Conservation (phyloP, 805 yeast genomes). For the Saturnispora kantuleensis region DNA sequence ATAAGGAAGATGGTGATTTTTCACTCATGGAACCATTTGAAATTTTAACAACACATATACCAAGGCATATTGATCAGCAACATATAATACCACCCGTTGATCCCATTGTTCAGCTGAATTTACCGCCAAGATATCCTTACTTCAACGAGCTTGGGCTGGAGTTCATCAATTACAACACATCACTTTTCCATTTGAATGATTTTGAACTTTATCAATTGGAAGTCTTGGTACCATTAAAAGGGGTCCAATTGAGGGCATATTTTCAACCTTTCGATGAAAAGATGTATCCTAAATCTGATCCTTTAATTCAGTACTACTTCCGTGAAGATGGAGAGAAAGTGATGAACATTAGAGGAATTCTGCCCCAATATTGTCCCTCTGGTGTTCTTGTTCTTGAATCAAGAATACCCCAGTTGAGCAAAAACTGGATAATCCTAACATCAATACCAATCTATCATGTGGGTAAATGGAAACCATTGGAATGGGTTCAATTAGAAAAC, state of each 20-base stretch:
- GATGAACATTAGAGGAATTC: constrained; percentile 69
- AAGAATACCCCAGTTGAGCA: constrained; percentile 1
- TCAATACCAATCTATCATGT: constrained; percentile 67
- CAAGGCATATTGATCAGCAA: constrained; percentile 68
- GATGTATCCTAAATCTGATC: constrained; percentile 32
- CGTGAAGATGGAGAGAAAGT: constrained; percentile 45
- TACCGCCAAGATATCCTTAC: constrained; percentile 83
- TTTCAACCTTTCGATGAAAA: constrained; percentile 33
- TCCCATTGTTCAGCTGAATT: constrained; percentile 61
- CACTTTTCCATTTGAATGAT: constrained; percentile 62
- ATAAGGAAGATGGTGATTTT: constrained; percentile 30
- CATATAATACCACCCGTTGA: constrained; percentile 81
- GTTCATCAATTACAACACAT: constrained; percentile 64
- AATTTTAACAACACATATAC: constrained; percentile 77
- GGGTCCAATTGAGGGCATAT: constrained; percentile 56
- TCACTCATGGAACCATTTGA: constrained; percentile 71
- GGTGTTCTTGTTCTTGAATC: constrained; percentile 47
- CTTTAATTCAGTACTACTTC: constrained; percentile 77
- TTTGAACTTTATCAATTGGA: constrained; percentile 75
- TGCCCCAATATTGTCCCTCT: constrained; percentile 58
- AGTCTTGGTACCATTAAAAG: constrained; percentile 50
- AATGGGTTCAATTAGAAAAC: constrained; percentile 45
- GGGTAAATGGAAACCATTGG: constrained; percentile 52
- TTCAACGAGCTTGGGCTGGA: constrained; percentile 52
- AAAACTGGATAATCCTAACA: constrained; percentile 59